Evolutionary conservation across 2,329 filamentous ascomycete genomes (phyloP).

Genomic region (Chaetomiaceae sp.): DNA sequence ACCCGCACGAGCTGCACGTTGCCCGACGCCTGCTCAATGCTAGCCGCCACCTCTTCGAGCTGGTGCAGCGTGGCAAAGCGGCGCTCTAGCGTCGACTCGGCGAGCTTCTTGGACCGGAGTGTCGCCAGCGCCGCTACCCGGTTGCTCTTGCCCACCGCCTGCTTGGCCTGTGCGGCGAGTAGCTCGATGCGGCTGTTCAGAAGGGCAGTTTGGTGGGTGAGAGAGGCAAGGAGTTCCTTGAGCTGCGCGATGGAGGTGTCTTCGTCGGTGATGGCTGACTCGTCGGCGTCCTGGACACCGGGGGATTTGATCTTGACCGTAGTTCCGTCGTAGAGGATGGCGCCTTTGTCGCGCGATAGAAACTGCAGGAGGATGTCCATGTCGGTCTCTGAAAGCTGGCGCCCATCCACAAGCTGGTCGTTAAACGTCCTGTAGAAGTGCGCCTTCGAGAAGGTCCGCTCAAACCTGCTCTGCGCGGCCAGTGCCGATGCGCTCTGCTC

Average conservation of each 20-base stretch:
- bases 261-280: slow-evolving; percentile 62
- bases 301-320: slow-evolving; percentile 67
- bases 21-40: slow-evolving; percentile 78
- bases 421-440: slow-evolving; percentile 58
- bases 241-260: slow-evolving; percentile 79
- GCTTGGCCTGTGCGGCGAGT: slow-evolving; percentile 59
- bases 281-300: slow-evolving; percentile 34
- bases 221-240: slow-evolving; percentile 67
- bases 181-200: slow-evolving; percentile 62
- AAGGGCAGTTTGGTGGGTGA: slow-evolving; percentile 65
- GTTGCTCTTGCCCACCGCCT: slow-evolving; percentile 67
- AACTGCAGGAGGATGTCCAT: slow-evolving; percentile 64
- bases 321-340: slow-evolving; percentile 54
- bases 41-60: slow-evolving; percentile 75
- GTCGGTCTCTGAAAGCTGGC: slow-evolving; percentile 55
- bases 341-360: slow-evolving; percentile 59
- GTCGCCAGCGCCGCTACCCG: slow-evolving; percentile 68
- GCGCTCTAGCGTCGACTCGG: slow-evolving; percentile 65
- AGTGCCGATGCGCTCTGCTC: slow-evolving; percentile 42
- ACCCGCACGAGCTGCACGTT: slow-evolving; percentile 77
- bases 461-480: slow-evolving; percentile 49
- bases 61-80: slow-evolving; percentile 70
- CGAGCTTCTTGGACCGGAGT: slow-evolving; percentile 74
- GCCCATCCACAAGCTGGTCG: slow-evolving; percentile 42
- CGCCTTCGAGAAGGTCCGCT: slow-evolving; percentile 60